Evolutionary conservation across 257 asterid species (phyloP).

Genomic region (Mentha longifolia): DNA sequence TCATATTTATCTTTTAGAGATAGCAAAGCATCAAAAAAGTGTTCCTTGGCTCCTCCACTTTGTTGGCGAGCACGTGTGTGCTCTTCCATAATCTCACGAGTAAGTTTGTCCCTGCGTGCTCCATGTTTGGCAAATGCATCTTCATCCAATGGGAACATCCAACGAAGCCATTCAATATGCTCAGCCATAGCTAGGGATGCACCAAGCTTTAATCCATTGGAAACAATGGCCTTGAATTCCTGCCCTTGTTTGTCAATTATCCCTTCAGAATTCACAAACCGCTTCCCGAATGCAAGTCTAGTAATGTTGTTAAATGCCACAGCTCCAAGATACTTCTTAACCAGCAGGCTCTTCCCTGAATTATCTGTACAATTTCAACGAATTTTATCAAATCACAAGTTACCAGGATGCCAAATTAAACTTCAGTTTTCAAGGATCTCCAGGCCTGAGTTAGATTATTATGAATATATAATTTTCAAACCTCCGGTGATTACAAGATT

Average conservation of each 20-base stretch:
- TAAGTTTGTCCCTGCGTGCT: constrained; percentile 61
- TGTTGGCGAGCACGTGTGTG: constrained; percentile 63
- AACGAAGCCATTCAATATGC: constrained; percentile 81
- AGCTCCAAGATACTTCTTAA: constrained; percentile 67
- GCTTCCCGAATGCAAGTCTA: constrained; percentile 72
- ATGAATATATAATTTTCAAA: neutral
- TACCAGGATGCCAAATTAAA: neutral
- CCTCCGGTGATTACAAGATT: neutral
- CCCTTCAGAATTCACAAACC: constrained; percentile 64
- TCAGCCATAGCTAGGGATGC: constrained; percentile 73
- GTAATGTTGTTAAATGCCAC: constrained; percentile 82
- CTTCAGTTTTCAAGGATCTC: neutral
- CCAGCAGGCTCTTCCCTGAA: constrained; percentile 52
- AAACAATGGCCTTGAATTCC: constrained; percentile 69
- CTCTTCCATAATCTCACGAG: constrained; percentile 72
- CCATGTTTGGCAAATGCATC: constrained; percentile 68
- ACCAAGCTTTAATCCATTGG: constrained; percentile 66
- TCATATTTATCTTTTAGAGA: constrained; percentile 65
- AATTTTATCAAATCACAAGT: neutral
- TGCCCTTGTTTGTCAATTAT: constrained; percentile 66
- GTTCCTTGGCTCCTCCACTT: constrained; percentile 62
- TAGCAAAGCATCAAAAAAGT: constrained; percentile 70
- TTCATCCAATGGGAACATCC: constrained; percentile 73
- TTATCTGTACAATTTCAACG: constrained; percentile 41
- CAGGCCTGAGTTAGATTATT: neutral